Conservation (phyloP, 2,329 filamentous ascomycete genomes). For the Colletotrichum sp. region DNA sequence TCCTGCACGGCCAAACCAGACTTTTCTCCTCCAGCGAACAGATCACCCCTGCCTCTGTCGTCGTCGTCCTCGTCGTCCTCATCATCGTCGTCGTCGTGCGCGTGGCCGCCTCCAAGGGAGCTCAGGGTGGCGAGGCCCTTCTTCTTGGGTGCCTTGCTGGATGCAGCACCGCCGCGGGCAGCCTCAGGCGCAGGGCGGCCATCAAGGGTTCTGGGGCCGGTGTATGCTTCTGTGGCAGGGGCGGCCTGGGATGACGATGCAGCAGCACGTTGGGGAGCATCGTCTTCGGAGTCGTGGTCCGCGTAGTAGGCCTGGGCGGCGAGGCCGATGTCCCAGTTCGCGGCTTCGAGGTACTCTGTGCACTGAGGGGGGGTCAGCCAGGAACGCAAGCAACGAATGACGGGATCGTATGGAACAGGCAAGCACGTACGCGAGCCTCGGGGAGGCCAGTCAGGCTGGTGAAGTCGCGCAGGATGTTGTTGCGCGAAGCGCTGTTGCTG, state of each 20-base stretch:
- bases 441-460: conserved; percentile 13
- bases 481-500: conserved; percentile 20
- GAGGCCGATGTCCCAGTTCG: conserved; percentile 69
- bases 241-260: conserved; percentile 12
- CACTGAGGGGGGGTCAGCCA: conserved; percentile 53
- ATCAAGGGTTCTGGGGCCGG: conserved; percentile 67
- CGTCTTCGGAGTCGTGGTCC: conserved; percentile 55
- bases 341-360: conserved; percentile 67
- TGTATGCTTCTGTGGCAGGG: conserved; percentile 49
- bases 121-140: conserved; percentile 67
- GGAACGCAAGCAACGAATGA: neutral
- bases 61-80: conserved; percentile 61
- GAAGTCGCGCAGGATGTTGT: conserved; percentile 19
- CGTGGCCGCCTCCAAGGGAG: conserved; percentile 56
- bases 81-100: conserved; percentile 66
- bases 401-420: neutral
- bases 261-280: conserved; percentile 42
- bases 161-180: conserved; percentile 24
- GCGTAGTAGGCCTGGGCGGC: conserved; percentile 69
- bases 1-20: conserved; percentile 74
- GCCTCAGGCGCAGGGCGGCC: conserved; percentile 60
- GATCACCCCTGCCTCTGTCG: conserved; percentile 65
- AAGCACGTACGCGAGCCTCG: conserved; percentile 13
- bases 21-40: conserved; percentile 88
- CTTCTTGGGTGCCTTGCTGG: conserved; percentile 55